A percentile compares a stretch with the other conserved stretches of the same genome.
phyloP scores from a whole-genome alignment of 345 rosid genomes.

The Abelmoschus esculentus region DNA sequence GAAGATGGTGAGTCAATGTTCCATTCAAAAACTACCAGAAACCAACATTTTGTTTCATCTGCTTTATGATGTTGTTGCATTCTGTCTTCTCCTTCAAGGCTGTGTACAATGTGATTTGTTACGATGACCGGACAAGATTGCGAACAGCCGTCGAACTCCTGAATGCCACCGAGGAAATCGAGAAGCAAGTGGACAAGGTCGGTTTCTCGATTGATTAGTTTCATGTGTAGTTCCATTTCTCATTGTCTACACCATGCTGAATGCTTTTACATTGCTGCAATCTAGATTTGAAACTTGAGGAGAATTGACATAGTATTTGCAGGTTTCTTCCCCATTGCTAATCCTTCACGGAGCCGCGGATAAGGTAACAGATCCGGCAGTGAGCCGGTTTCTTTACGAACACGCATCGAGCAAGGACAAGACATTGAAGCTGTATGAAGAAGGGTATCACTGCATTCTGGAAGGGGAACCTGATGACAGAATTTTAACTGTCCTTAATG shows the following conservation, averaged over 20 bases:
- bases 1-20: constrained; percentile 52
- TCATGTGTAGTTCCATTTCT: not conserved
- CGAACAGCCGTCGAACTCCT: constrained; percentile 80
- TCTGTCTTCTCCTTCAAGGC: constrained; percentile 35
- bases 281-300: not conserved
- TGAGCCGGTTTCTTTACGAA: constrained; percentile 72
- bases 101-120: constrained; percentile 70
- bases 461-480: constrained; percentile 88
- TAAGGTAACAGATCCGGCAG: constrained; percentile 74
- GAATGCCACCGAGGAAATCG: constrained; percentile 65
- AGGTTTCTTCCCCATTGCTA: constrained; percentile 81
- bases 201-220: constrained; percentile 1
- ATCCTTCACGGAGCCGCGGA: constrained; percentile 88
- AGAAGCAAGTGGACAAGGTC: constrained; percentile 59
- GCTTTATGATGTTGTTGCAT: not conserved
- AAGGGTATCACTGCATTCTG: constrained; percentile 80
- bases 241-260: not conserved
- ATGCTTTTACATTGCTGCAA: not conserved
- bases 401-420: constrained; percentile 74
- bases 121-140: constrained; percentile 46
- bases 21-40: too few relatives aligned
- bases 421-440: constrained; percentile 75
- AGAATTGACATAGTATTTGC: constrained; percentile 6
- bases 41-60: too few relatives aligned
- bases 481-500: constrained; percentile 48